Evolutionary conservation across 257 asterid genomes (phyloP).

Genomic region (Cinchona pubescens): DNA sequence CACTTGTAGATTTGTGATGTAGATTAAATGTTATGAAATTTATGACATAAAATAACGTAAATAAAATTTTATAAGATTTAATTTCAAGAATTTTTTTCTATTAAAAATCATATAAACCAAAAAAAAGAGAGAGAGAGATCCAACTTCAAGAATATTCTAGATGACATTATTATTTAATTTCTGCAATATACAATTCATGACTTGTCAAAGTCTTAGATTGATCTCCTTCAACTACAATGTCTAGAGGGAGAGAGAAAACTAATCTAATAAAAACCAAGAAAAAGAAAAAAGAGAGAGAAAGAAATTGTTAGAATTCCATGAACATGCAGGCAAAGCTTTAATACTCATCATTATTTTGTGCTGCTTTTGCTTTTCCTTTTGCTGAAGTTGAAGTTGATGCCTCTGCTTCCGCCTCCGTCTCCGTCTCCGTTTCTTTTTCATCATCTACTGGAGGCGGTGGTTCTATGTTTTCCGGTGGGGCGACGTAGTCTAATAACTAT

Average conservation of each 20-base stretch:
- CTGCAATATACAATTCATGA: slow-evolving; percentile 18
- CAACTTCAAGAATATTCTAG: slow-evolving; percentile 8
- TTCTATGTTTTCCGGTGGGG: slow-evolving; percentile 39
- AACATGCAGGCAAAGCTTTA: not conserved
- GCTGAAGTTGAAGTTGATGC: not conserved
- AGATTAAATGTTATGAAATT: too few species aligned
- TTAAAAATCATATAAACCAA: too few species aligned
- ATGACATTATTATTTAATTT: slow-evolving; percentile 10
- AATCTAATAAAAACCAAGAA: not conserved
- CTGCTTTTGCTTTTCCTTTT: slow-evolving; percentile 10
- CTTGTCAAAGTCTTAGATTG: slow-evolving; percentile 11
- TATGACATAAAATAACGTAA: too few species aligned
- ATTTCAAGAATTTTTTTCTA: too few species aligned
- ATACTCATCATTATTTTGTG: slow-evolving; percentile 12
- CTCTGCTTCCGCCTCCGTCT: not conserved
- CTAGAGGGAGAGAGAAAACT: not conserved
- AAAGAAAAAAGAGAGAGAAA: not conserved
- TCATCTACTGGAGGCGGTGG: slow-evolving; percentile 13
- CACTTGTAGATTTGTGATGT: too few species aligned
- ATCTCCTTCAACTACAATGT: slow-evolving; percentile 14
- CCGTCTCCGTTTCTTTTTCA: slow-evolving; percentile 6
- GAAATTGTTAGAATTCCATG: slow-evolving; percentile 11
- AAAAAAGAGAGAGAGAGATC: not conserved
- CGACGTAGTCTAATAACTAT: slow-evolving; percentile 58
- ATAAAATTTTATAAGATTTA: too few species aligned